Percentiles rank a stretch among this genome's conserved stretches.
phyloP scores from a whole-genome alignment of 179 eudicot species.

The Carnegiea gigantea region DNA sequence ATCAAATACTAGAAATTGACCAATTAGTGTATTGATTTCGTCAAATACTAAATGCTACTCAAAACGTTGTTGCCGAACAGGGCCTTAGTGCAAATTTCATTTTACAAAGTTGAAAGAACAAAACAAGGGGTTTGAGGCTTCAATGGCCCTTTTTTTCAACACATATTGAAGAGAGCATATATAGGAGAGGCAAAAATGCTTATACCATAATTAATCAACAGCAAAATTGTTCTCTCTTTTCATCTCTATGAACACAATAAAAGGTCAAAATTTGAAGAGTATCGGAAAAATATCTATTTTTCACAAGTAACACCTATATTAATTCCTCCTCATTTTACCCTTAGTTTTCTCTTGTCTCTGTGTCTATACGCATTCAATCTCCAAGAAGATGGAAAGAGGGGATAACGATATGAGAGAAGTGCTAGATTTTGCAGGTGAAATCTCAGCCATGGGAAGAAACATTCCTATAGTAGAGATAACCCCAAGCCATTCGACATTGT shows the following conservation, averaged over 20 bases:
- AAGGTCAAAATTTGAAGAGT: not conserved
- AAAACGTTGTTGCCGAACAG: too few relatives aligned
- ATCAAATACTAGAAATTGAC: too few relatives aligned
- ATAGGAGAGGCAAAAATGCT: too few relatives aligned
- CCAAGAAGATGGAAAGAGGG: not conserved
- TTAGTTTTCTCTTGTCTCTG: not conserved
- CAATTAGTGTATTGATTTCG: too few relatives aligned
- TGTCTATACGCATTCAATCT: not conserved
- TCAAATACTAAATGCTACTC: too few relatives aligned
- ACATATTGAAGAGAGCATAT: not conserved
- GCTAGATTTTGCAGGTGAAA: slow-evolving; percentile 1
- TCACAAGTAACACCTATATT: not conserved
- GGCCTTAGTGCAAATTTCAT: too few relatives aligned
- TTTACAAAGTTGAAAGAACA: not conserved
- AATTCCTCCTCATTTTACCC: not conserved
- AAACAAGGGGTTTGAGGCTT: not conserved
- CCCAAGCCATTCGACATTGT: slow-evolving; percentile 22
- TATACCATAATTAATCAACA: not conserved
- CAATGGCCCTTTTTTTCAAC: not conserved
- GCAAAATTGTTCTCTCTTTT: not conserved
- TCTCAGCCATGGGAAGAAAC: slow-evolving; percentile 56
- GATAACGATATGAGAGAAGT: not conserved
- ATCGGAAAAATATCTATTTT: too few relatives aligned
- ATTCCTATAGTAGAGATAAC: slow-evolving; percentile 34
- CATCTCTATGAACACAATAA: not conserved